Evolutionary conservation across 1,284 basidiomycete genomes (phyloP), one percentile per base, ranked within the genome.

Genomic region (Sanghuangporus weigelae): DNA sequence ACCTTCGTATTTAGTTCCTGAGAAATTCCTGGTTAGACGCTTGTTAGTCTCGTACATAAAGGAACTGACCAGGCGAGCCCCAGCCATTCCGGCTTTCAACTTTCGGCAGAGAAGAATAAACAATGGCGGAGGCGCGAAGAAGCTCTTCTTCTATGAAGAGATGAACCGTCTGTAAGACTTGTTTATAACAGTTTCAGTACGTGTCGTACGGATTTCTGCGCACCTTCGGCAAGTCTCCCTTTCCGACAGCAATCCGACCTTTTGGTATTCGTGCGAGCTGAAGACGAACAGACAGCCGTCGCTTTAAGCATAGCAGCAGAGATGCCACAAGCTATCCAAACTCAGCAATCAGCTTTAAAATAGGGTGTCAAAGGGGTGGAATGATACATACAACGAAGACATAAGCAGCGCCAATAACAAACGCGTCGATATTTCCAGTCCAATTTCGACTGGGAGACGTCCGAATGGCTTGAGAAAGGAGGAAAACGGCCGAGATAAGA

Each of bases 131-230:
- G 26, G 89, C 81, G 19, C 93, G 84, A 5, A 86, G 82, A 72
- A 91, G 93, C 71, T 95, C 93, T 67, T 89, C 87, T 65, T 82
- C 79, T 65, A 95, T 84, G 70, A 90, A 90, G 62, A 83, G 79
- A 67, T 88, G 83, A 7, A 94, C 90, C 31, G 80, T 75, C 91
- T 94, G 68, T 1, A 56, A 48, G 54, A 40, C 26, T 11, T 42
- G 31, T 54, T 11, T 21, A 16, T 35, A n/a, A 31, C 69, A 26
- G 60, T 62, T 40, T 14, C 10, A 10, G n/a, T 14, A 11, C 19
- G 8, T 16, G 14, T 3, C 38, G 55, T 56, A 31, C 57, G 44
- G 26, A 62, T 55, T 48, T n/a, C 46, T 61, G n/a, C 38, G 77
- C 84, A 89, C 92, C 71, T 86, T 82, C n/a, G 90, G 89, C n/a